Conservation (phyloP, 768 basidiomycete genomes). For the Podaxis sp. region DNA sequence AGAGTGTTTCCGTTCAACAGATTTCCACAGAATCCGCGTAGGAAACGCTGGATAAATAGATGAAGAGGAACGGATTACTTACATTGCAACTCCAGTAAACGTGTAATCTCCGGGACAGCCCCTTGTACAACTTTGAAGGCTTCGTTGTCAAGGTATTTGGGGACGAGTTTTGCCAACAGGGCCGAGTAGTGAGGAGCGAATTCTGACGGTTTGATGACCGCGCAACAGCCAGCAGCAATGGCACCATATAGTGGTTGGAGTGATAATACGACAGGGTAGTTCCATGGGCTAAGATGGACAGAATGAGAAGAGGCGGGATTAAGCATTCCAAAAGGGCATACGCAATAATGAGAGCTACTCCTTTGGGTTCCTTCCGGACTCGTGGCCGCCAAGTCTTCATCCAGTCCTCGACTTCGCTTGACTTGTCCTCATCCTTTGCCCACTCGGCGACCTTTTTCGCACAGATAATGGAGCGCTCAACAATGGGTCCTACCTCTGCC, state of each 20-base stretch:
- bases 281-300: slow-evolving; percentile 49
- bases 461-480: slow-evolving; percentile 38
- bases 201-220: slow-evolving; percentile 66
- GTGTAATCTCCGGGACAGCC: slow-evolving; percentile 50
- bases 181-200: slow-evolving; percentile 41
- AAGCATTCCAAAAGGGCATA: slow-evolving; percentile 26
- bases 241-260: slow-evolving; percentile 64
- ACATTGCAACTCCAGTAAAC: slow-evolving; percentile 45
- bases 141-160: slow-evolving; percentile 43
- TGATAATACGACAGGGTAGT: slow-evolving; percentile 55
- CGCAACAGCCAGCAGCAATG: slow-evolving; percentile 70
- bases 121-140: slow-evolving; percentile 58
- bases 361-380: slow-evolving; percentile 54
- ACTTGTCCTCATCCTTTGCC: slow-evolving; percentile 39
- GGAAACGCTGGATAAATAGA: slow-evolving; percentile 19
- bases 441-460: slow-evolving; percentile 55
- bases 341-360: slow-evolving; percentile 58
- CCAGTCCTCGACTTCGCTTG: slow-evolving; percentile 34
- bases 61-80: slow-evolving; percentile 10
- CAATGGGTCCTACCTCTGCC: slow-evolving; percentile 39
- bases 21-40: not conserved
- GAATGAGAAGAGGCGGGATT: not conserved
- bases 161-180: slow-evolving; percentile 50
- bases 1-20: not conserved
- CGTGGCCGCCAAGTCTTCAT: slow-evolving; percentile 50